phyloP scores from a whole-genome alignment of 208 protist genomes.

The Herpetomonas tarakana region DNA sequence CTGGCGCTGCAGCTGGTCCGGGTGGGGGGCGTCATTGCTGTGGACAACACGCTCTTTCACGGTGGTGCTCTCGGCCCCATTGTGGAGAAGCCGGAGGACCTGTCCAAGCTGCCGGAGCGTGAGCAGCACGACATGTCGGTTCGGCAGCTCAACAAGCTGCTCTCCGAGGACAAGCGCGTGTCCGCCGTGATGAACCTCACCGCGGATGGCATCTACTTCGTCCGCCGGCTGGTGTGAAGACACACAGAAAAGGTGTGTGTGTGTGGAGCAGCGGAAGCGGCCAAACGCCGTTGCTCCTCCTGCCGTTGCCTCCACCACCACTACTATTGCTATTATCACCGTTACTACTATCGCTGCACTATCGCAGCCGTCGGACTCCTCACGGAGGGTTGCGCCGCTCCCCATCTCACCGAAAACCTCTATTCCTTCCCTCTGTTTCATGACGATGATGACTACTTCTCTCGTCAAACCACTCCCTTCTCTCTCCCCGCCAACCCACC shows the following conservation, averaged over 20 bases:
- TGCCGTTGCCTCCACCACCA: too few species aligned
- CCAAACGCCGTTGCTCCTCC: too few species aligned
- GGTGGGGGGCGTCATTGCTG: slow-evolving; percentile 36
- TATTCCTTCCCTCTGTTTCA: too few species aligned
- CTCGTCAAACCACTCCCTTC: too few species aligned
- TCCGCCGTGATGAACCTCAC: slow-evolving; percentile 42
- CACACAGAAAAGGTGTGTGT: neutral
- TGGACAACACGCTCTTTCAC: slow-evolving; percentile 58
- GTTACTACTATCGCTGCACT: too few species aligned
- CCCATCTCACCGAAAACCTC: too few species aligned
- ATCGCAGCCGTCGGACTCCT: too few species aligned
- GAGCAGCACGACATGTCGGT: neutral
- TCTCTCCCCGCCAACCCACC: too few species aligned
- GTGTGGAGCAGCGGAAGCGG: too few species aligned
- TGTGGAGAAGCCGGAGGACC: neutral
- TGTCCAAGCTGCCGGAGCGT: neutral
- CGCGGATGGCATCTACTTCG: slow-evolving; percentile 46
- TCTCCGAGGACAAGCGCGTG: slow-evolving; percentile 46
- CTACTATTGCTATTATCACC: too few species aligned
- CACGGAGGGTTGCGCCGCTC: too few species aligned
- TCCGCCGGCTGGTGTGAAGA: slow-evolving; percentile 16
- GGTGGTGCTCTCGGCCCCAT: slow-evolving; percentile 23
- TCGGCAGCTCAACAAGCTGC: slow-evolving; percentile 27
- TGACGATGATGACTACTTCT: too few species aligned
- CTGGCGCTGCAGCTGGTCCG: slow-evolving; percentile 35